Base-by-base conservation (phyloP, 805 yeast genomes). In the Pichia nakasei region DNA sequence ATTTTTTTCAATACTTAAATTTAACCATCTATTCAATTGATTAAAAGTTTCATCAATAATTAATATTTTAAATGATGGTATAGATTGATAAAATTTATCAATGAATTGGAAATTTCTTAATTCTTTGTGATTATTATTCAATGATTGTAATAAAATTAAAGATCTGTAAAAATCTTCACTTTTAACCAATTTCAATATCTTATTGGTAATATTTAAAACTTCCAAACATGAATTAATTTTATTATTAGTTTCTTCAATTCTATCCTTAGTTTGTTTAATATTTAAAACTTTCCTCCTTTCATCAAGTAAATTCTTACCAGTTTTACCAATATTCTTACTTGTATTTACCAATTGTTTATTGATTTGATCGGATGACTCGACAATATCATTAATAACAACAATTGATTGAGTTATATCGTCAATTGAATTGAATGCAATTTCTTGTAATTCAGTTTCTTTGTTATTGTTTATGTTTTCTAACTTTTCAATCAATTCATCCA, bases 121-220 rank as follows among this genome's bases (percentile, higher is more conserved):
- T 41, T 80, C 82, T 27, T 80, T 52, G 82, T 85, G 17, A 35
- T 82, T 69, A 45, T 73, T 75, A 35, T 80, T 78, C 49, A 91
- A 67, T 54, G 81, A 87, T 47, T 87, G 89, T 41, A 88, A 66
- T 52, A 83, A 76, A 60, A 87, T 86, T 53, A 93, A 74, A 0
- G 97, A 97, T 47, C 84, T 84, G 59, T 86, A 89, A 53, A 85
- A 85, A 52, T 81, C 80, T 53, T 79, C 78, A 47, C 77, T 78
- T 42, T 79, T 75, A 48, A 87, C 82, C 56, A 89, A 67, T 34
- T 85, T 89, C 57, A 87, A 86, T 39, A 88, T 85, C 55, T 80
- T 84, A 63, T 88, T 89, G 15, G 95, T 84, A 52, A 84, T 73
- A 56, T 89, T 95, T 44, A 91, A 69, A 9, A 89, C 89, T 50